Percentiles rank a stretch among this genome's conserved stretches.
Evolutionary conservation across 2,329 filamentous ascomycete species (phyloP).

Genomic region (Sordariomycetes sp.): DNA sequence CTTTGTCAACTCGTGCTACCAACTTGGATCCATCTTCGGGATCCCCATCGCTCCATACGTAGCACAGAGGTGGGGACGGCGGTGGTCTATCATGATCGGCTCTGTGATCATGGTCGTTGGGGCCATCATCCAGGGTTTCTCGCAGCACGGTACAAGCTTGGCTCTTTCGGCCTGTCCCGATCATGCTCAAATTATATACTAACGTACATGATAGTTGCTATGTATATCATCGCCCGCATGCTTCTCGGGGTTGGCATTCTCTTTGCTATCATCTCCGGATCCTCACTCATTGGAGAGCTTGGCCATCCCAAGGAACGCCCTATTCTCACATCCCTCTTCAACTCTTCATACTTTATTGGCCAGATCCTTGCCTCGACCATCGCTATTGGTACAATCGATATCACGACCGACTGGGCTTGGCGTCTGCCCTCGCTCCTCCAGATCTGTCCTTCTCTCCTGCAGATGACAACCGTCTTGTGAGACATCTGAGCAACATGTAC

Average conservation of each 20-base stretch:
- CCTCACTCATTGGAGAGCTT: slow-evolving; percentile 44
- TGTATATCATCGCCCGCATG: slow-evolving; percentile 47
- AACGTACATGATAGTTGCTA: slow-evolving; percentile 17
- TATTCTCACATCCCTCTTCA: slow-evolving; percentile 42
- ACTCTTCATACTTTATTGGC: slow-evolving; percentile 41
- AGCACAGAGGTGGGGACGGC: slow-evolving; percentile 32
- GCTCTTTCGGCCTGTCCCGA: background rate
- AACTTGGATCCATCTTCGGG: slow-evolving; percentile 37
- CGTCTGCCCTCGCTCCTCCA: slow-evolving; percentile 25
- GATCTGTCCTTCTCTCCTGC: slow-evolving; percentile 23
- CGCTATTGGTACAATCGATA: too few relatives aligned
- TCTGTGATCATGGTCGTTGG: slow-evolving; percentile 40
- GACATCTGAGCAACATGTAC: background rate
- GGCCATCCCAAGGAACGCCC: slow-evolving; percentile 47
- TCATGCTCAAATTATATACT: background rate
- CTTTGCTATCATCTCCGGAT: slow-evolving; percentile 44
- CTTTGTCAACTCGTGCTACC: slow-evolving; percentile 39
- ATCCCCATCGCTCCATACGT: slow-evolving; percentile 39
- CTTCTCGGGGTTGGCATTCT: slow-evolving; percentile 48
- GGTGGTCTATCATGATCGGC: slow-evolving; percentile 41
- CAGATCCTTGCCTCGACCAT: slow-evolving; percentile 34
- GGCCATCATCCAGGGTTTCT: slow-evolving; percentile 39
- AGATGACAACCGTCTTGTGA: slow-evolving; percentile 13
- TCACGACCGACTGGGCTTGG: slow-evolving; percentile 22
- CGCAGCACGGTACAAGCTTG: slow-evolving; percentile 24